Conservation (phyloP, 2,329 filamentous ascomycete species). For the Aspergillus novofumigatus region DNA sequence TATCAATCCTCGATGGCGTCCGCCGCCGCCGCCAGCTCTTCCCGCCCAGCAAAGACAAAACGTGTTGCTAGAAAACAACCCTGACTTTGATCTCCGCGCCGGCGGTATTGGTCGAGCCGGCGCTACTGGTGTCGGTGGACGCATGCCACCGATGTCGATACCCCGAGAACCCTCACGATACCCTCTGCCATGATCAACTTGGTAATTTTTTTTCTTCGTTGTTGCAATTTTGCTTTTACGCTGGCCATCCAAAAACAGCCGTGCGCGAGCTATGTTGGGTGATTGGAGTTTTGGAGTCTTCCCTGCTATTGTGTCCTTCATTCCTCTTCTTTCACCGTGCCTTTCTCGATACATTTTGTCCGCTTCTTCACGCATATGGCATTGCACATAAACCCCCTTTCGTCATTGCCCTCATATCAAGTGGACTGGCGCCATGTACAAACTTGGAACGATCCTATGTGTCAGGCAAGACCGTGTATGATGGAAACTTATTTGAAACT, state of each 20-base stretch:
- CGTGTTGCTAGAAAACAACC: conserved; percentile 71
- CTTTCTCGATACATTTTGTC: neutral
- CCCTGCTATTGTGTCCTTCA: neutral
- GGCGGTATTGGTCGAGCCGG: conserved; percentile 28
- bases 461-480: neutral
- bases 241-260: neutral
- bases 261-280: neutral
- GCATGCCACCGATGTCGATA: conserved; percentile 24
- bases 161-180: conserved; percentile 19
- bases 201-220: conserved; percentile 3
- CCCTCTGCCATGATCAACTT: conserved; percentile 18
- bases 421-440: neutral
- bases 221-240: neutral
- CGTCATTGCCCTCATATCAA: neutral
- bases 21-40: conserved; percentile 39
- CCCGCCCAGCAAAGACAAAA: conserved; percentile 58
- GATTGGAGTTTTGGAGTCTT: neutral
- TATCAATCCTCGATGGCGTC: conserved; percentile 79
- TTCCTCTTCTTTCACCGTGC: neutral
- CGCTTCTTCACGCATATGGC: neutral
- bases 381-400: neutral
- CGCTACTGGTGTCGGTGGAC: conserved; percentile 15
- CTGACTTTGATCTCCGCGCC: conserved; percentile 72
- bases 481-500: neutral
- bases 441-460: neutral